Conservation (phyloP, 2,329 filamentous ascomycete genomes). For the Didymosphaeria variabile region DNA sequence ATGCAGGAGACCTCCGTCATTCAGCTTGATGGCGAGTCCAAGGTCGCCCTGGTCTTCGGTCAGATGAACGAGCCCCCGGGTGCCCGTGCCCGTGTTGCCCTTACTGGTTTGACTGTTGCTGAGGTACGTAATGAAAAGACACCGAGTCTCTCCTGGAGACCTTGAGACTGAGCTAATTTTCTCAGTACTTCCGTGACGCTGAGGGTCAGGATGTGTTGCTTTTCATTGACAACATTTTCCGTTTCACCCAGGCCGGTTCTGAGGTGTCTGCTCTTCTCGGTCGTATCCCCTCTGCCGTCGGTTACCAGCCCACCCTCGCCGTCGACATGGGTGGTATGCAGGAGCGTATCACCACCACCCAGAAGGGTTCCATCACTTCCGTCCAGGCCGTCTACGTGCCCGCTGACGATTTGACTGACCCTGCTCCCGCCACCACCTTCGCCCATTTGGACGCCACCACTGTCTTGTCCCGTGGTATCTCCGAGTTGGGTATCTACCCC, state of each 20-base stretch:
- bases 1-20: conserved; percentile 99
- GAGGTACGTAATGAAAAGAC: background rate
- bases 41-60: conserved; percentile 99
- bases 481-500: conserved; percentile 99
- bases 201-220: conserved; percentile 96
- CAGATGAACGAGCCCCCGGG: conserved; percentile 99
- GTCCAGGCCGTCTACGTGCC: conserved; percentile 99
- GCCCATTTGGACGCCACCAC: conserved; percentile 99
- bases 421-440: conserved; percentile 98
- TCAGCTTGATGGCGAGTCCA: conserved; percentile 98
- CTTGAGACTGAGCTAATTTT: background rate
- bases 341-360: conserved; percentile 99
- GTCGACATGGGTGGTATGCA: conserved; percentile 69
- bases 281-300: conserved; percentile 99
- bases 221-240: conserved; percentile 99
- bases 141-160: background rate
- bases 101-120: conserved; percentile 71
- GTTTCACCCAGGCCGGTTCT: conserved; percentile 99
- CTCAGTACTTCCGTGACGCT: conserved; percentile 75
- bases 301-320: conserved; percentile 72
- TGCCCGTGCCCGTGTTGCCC: conserved; percentile 98
- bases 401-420: conserved; percentile 99
- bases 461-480: conserved; percentile 99
- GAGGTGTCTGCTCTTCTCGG: conserved; percentile 99
- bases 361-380: conserved; percentile 99